These are phyloP conservation scores for Kwoniella mangroviensis DNA, from an alignment of 768 basidiomycete species.

Conservation along the genomic window DNA sequence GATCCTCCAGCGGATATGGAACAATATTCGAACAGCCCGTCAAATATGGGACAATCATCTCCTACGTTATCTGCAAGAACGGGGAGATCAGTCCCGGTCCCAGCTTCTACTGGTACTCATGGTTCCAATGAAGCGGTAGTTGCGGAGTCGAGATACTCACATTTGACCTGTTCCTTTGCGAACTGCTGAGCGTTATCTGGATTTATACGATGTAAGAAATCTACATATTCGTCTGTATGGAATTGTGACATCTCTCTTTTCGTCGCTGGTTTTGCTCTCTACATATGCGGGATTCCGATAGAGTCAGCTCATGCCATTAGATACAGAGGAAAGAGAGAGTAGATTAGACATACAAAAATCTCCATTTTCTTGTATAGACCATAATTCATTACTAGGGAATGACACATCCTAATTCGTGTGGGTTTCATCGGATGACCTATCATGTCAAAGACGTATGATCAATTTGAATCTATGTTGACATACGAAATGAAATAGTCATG, in stretches of 20 bases:
- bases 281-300: not conserved
- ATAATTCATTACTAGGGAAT: conserved; percentile 99
- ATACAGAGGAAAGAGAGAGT: not conserved
- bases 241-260: conserved; percentile 99
- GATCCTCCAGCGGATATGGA: conserved; percentile 99
- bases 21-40: conserved; percentile 97
- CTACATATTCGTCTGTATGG: conserved; percentile 98
- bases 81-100: too few species aligned
- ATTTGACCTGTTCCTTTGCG: conserved; percentile 94
- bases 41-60: conserved; percentile 98
- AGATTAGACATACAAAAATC: conserved; percentile 78
- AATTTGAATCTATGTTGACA: too few species aligned
- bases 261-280: conserved; percentile 99
- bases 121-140: not conserved
- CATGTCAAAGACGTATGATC: too few species aligned
- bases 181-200: conserved; percentile 94
- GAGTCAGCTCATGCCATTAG: conserved; percentile 8
- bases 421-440: conserved; percentile 97
- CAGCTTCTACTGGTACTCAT: not conserved
- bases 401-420: conserved; percentile 98
- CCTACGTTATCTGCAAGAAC: conserved; percentile 81
- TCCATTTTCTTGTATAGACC: conserved; percentile 99
- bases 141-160: conserved; percentile 60
- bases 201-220: conserved; percentile 89
- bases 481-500: too few species aligned